A percentile compares a stretch with the other conserved stretches of the same genome.
Evolutionary conservation across 163 green algal species (phyloP).

Genomic region (Scenedesmus sp.): DNA sequence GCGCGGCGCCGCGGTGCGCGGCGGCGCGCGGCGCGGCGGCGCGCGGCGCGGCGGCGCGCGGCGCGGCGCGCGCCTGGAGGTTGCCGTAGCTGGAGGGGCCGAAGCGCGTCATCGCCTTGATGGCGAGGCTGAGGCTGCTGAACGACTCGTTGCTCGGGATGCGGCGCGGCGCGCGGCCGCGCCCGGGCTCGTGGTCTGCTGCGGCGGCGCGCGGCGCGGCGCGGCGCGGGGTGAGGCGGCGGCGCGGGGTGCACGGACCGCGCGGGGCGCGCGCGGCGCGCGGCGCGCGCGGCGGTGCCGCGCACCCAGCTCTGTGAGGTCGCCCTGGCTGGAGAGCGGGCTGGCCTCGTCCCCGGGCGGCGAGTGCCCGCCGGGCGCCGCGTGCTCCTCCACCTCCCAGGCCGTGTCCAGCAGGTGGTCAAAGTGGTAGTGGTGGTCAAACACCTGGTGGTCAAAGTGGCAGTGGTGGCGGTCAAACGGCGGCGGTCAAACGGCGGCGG

Average conservation of each 20-base stretch:
- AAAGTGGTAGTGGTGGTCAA: constrained; percentile 89
- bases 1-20: too few species aligned
- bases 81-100: constrained; percentile 43
- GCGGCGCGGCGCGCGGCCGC: constrained; percentile 2
- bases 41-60: too few species aligned
- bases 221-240: too few species aligned
- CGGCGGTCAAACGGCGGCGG: too few species aligned
- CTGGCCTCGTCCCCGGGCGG: constrained; percentile 17
- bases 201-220: too few species aligned
- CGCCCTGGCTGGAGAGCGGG: constrained; percentile 29
- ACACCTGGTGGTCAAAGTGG: too few species aligned
- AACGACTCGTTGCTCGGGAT: constrained; percentile 35
- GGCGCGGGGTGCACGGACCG: too few species aligned
- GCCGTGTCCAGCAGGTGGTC: constrained; percentile 76
- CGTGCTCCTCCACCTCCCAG: constrained; percentile 42
- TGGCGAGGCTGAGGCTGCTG: constrained; percentile 33
- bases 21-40: too few species aligned
- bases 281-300: background rate
- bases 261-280: too few species aligned
- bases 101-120: constrained; percentile 51
- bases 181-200: background rate
- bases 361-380: background rate
- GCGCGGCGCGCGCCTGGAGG: constrained; percentile 24
- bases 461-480: too few species aligned
- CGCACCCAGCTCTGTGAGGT: constrained; percentile 34